Evolutionary conservation across 78 protist species (phyloP), one percentile per base, ranked within the genome.

Genomic region (Neovahlkampfia damariscottae): DNA sequence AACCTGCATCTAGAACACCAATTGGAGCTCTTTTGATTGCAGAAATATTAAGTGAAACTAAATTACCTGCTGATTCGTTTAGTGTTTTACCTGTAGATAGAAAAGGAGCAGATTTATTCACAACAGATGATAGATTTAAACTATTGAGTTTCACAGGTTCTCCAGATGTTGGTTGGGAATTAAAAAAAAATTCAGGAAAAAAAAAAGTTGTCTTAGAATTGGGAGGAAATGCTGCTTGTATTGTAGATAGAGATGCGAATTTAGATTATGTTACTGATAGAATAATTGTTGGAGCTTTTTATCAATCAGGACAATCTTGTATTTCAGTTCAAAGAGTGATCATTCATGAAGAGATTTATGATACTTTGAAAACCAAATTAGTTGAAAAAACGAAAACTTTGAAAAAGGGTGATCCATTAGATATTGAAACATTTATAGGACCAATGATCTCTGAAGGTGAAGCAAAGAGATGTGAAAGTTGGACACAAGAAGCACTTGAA

Each of bases 171-270:
- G 80, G 80, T n/a, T 58, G 32, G 80, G 10, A 2, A 36, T 10
- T 76, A 28, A 34, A 36, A 78, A 59, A 9, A 8, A 5, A 4
- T 8, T 31, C 69, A 50, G 80, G 62, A 19, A 36, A 59, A 32
- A 59, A 41, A 40, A n/a, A 30, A 38, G 3, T 8, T 36, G 29
- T 5, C n/a, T 8, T 41, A 32, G 80, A 76, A 34, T 59, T 76
- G 3, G 80, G 93, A 6, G 95, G 95, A 32, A 79, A 84, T 74
- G 92, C 93, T 0, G 88, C 92, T 5, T 58, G 75, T 29, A 38
- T 91, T 32, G 88, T 91, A 32, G 79, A 74, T 19, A 9, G 87
- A 29, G 78, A 79, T 27, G 71, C 27, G n/a, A 75, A 79, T 40
- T 84, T 74, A 29, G n/a, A 41, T 8, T n/a, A n/a, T n/a, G n/a